Percentiles rank a stretch among this genome's conserved stretches.
Evolutionary conservation across 1,284 basidiomycete genomes (phyloP).

Genomic region (Trametes hirsuta): DNA sequence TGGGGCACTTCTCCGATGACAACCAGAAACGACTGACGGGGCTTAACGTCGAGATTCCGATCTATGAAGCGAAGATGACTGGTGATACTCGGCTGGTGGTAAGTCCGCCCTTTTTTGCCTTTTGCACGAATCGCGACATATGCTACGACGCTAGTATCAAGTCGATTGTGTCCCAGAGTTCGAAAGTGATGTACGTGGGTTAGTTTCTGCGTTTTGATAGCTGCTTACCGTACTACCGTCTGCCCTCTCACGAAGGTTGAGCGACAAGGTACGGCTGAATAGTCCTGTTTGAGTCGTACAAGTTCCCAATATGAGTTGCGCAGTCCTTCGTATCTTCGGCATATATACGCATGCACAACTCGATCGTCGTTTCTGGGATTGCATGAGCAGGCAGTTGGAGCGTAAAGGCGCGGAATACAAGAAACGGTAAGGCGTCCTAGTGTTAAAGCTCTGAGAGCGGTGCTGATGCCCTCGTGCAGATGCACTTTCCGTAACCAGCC

Average conservation of each 20-base stretch:
- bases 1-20: conserved; percentile 67
- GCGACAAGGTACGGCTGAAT: conserved; percentile 49
- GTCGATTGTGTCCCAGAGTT: conserved; percentile 60
- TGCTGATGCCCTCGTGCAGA: conserved; percentile 30
- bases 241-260: conserved; percentile 40
- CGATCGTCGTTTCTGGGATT: conserved; percentile 58
- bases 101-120: conserved; percentile 25
- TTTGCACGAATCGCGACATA: too few relatives aligned
- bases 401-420: conserved; percentile 59
- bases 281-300: too few relatives aligned
- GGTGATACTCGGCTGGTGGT: conserved; percentile 64
- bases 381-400: conserved; percentile 52
- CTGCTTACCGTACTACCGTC: too few relatives aligned
- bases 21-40: conserved; percentile 68
- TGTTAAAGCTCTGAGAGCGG: too few relatives aligned
- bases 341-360: conserved; percentile 66
- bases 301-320: neutral
- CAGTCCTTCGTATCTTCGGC: conserved; percentile 64
- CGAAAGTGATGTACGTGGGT: conserved; percentile 47
- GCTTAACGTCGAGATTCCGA: conserved; percentile 46
- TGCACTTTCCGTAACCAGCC: conserved; percentile 50
- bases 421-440: conserved; percentile 37
- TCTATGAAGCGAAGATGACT: conserved; percentile 74
- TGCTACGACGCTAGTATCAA: conserved; percentile 52
- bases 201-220: neutral